Evolutionary conservation across 1,284 basidiomycete genomes (phyloP).

Genomic region (Tilletia walkeri): DNA sequence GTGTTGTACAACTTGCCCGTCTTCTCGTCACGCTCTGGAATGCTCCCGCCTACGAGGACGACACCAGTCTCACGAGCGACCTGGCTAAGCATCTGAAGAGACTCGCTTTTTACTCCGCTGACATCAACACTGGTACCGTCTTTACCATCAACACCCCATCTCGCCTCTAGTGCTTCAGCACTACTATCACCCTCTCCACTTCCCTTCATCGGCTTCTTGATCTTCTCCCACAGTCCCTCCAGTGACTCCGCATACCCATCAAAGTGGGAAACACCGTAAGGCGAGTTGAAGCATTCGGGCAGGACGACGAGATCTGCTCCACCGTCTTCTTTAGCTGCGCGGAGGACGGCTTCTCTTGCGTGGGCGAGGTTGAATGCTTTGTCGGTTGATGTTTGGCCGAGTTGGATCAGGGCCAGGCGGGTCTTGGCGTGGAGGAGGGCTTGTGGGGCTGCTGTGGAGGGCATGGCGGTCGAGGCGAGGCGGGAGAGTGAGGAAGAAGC

Average conservation of each 20-base stretch:
- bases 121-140: constrained; percentile 61
- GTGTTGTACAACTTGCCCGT: constrained; percentile 53
- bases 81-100: constrained; percentile 75
- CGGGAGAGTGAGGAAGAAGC: too few relatives aligned
- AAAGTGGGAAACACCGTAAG: constrained; percentile 74
- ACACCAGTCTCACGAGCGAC: constrained; percentile 76
- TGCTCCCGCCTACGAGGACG: constrained; percentile 82
- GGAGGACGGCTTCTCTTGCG: constrained; percentile 37
- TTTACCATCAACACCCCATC: constrained; percentile 23
- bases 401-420: constrained; percentile 47
- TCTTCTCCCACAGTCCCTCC: constrained; percentile 45
- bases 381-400: constrained; percentile 46
- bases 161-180: background rate
- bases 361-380: constrained; percentile 47
- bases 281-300: constrained; percentile 96
- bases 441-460: background rate
- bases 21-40: constrained; percentile 48
- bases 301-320: constrained; percentile 43
- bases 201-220: constrained; percentile 34
- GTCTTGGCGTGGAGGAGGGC: constrained; percentile 19
- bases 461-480: too few relatives aligned
- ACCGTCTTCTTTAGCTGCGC: constrained; percentile 22
- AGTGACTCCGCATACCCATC: constrained; percentile 51
- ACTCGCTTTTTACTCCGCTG: constrained; percentile 64
- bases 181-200: background rate